A percentile compares a stretch with the other conserved stretches of the same genome.
These are phyloP conservation scores for Ustilago loliicola DNA, from an alignment of 1,284 basidiomycete species.

Conservation along the genomic window DNA sequence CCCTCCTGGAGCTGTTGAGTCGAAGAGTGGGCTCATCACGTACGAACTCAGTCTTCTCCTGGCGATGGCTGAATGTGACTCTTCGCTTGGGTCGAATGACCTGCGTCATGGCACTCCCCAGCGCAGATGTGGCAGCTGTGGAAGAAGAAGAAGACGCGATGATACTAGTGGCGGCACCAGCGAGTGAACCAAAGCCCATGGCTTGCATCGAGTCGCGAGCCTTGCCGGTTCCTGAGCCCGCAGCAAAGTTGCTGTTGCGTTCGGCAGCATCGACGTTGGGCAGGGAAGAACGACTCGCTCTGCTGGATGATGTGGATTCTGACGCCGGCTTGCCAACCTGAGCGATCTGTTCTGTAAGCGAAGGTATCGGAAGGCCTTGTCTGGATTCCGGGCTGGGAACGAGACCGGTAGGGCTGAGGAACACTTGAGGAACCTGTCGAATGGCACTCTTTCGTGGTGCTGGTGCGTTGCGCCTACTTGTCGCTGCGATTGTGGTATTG, in stretches of 20 bases:
- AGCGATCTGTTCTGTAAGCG: conserved; percentile 46
- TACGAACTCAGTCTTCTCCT: conserved; percentile 56
- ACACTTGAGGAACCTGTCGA: conserved; percentile 60
- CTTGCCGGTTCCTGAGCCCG: conserved; percentile 15
- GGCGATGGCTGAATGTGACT: conserved; percentile 56
- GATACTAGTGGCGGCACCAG: conserved; percentile 31
- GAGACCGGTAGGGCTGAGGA: conserved; percentile 61
- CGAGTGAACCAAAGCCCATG: conserved; percentile 25
- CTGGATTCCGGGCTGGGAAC: conserved; percentile 55
- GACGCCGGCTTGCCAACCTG: conserved; percentile 28
- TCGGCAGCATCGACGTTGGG: conserved; percentile 19
- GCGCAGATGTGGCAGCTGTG: conserved; percentile 15
- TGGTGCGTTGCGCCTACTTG: conserved; percentile 52
- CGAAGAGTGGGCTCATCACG: conserved; percentile 56
- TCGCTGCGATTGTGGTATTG: conserved; percentile 23
- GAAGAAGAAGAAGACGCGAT: conserved; percentile 18
- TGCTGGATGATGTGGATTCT: conserved; percentile 16
- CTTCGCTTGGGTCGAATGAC: conserved; percentile 49
- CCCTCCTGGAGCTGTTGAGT: conserved; percentile 43
- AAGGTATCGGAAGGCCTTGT: conserved; percentile 39
- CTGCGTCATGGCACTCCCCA: conserved; percentile 41
- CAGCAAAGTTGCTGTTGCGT: not conserved
- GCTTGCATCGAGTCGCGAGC: conserved; percentile 31
- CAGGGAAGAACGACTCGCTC: conserved; percentile 29
- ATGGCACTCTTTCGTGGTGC: conserved; percentile 63